Base-by-base conservation (phyloP, 352 stramenopile species). In the Pythium insidiosum region DNA sequence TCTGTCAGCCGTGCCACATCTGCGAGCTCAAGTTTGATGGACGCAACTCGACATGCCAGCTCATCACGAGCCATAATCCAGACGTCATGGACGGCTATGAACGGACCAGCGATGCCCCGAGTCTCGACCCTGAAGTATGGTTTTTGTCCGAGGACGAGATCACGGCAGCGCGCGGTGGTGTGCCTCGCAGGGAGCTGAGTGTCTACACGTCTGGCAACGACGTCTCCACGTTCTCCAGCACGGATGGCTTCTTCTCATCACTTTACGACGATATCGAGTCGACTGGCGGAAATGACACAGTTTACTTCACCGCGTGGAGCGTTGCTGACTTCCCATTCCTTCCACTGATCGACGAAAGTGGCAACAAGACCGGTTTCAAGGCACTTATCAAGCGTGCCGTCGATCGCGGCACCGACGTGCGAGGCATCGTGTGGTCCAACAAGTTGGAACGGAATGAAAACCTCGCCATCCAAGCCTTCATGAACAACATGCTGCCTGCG, bases 341-440 rank as follows among this genome's bases (percentile, higher is more conserved):
- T 28, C 73, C 73, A 1, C 25, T 62, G 9, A 38, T 18, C n/a
- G 50, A 68, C 13, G 50, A 41, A 12, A 63, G 39, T 10, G 56
- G 56, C 13, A 47, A 58, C 2, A 50, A 49, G 22, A 68, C 68
- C 1, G 64, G 61, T 22, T 59, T 83, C 21, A 49, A 35, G 18
- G 48, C 63, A 10, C 24, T 80, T 9, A 56, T 68, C 18, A 43
- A 55, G 5, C 49, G 48, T 9, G 52, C 65, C 19, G 53, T 74
- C 22, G 44, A 58, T 6, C 62, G 63, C 13, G 62, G 68, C 6
- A 58, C 65, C 9, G 63, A 73, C 35, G 70, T 74, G 36, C 55
- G 66, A 23, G 68, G 73, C 44, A 64, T 87, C 43, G 56, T 82
- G 16, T 87, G 69, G 74, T 67, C 58, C 23, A 89, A 85, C 33